Evolutionary conservation across 2,329 filamentous ascomycete species (phyloP), one percentile per base, ranked within the genome.

Genomic region (Apiospora malaysiana): DNA sequence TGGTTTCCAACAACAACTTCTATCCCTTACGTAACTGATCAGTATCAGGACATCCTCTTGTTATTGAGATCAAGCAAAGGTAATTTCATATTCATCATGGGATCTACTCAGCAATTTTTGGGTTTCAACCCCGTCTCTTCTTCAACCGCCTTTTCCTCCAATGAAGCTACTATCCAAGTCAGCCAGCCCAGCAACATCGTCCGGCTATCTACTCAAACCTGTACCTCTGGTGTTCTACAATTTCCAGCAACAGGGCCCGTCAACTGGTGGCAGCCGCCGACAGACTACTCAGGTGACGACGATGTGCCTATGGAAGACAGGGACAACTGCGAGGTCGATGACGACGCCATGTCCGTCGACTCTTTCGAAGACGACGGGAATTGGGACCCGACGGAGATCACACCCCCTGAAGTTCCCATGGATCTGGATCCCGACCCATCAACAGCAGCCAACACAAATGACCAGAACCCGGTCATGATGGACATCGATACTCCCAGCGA

Each of bases 231-330:
- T 23, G 32, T 10, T n/a, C 21, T 63, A 40, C 56, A 63, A n/a
- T 2, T n/a, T n/a, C 18, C 56, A 9, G 21, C 27, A 63, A 40
- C 18, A n/a, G 12, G 6, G 2, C 32, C 18, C 18, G 4, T 40
- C 56, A 63, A 63, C 32, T 63, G 56, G 32, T 63, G 32, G 18
- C 32, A 40, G n/a, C 56, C 56, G 5, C 56, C 56, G n/a, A n/a
- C 27, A 40, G 9, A 40, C 56, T 63, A 4, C 5, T 63, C 56
- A 56, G 49, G 18, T 14, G 4, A 1, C 9, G 18, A 37, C 21
- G 51, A 59, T 8, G 51, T 59, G 18, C 21, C 4, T 7, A 37
- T 59, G 51, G 27, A 59, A 16, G 51, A 59, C 51, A 21, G 25
- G 49, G 49, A 56, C 49, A n/a, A 18, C 51, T 59, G 16, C 4